Conservation (phyloP, 129 eudicot species). For the Helichrysum umbraculigerum region DNA sequence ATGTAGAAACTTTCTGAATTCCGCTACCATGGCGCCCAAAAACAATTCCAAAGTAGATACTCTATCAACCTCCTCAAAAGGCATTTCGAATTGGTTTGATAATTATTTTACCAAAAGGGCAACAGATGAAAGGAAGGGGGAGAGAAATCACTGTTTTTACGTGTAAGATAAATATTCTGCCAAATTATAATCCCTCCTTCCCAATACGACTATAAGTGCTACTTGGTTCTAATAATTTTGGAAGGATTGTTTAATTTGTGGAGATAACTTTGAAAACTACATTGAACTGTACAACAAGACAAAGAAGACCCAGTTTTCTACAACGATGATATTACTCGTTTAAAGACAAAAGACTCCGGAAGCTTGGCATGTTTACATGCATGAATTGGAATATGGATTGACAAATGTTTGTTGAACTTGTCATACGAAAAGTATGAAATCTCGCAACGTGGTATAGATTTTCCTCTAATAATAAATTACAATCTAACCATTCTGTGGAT, state of each 20-base stretch:
- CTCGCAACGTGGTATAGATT: background rate
- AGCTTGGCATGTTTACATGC: constrained; percentile 22
- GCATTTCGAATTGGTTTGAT: too few species aligned
- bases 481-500: constrained; percentile 11
- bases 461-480: background rate
- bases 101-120: too few species aligned
- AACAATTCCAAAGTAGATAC: background rate
- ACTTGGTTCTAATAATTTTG: background rate
- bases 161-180: background rate
- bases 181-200: constrained; percentile 2
- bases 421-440: too few species aligned
- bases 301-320: background rate
- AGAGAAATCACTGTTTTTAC: background rate
- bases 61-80: too few species aligned
- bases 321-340: background rate
- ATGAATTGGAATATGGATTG: constrained; percentile 15
- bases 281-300: background rate
- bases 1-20: constrained; percentile 16
- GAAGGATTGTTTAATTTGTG: background rate
- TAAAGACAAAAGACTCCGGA: constrained; percentile 5
- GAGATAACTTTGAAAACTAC: constrained; percentile 8
- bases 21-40: constrained; percentile 18
- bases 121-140: too few species aligned
- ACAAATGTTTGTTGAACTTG: background rate
- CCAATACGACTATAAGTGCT: background rate